Conservation (phyloP, 306 rosid species). For the Trifolium pratense region DNA sequence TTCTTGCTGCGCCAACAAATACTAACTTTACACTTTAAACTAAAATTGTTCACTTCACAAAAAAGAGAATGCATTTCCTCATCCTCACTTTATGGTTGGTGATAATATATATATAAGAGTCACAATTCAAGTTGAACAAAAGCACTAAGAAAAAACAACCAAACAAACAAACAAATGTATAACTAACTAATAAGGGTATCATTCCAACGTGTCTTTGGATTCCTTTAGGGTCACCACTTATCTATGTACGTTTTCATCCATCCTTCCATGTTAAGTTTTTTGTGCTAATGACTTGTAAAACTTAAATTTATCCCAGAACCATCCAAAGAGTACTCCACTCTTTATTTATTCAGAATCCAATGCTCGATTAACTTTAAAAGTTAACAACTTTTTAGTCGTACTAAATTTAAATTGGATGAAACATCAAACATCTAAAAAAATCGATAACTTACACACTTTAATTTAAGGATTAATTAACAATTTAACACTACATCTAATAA, state of each 20-base stretch:
- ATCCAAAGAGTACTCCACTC: slow-evolving; percentile 41
- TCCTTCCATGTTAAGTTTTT: slow-evolving; percentile 29
- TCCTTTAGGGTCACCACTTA: neutral
- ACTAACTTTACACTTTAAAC: too few relatives aligned
- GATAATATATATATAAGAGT: slow-evolving; percentile 21
- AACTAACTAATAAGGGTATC: neutral
- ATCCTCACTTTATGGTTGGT: slow-evolving; percentile 33
- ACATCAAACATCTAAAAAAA: slow-evolving; percentile 35
- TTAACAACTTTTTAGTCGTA: slow-evolving; percentile 26
- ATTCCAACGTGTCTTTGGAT: slow-evolving; percentile 14
- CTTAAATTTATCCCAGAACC: slow-evolving; percentile 39
- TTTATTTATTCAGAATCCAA: slow-evolving; percentile 52
- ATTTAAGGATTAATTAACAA: too few relatives aligned
- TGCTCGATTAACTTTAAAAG: slow-evolving; percentile 41
- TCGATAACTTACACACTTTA: neutral
- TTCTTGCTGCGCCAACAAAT: too few relatives aligned
- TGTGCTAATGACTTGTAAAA: slow-evolving; percentile 25
- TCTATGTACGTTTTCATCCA: slow-evolving; percentile 17
- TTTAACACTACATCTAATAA: too few relatives aligned
- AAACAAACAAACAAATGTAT: too few relatives aligned
- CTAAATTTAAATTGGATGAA: slow-evolving; percentile 40
- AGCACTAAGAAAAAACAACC: neutral
- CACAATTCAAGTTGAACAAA: slow-evolving; percentile 1
- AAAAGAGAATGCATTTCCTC: slow-evolving; percentile 27
- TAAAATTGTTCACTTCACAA: too few relatives aligned